Evolutionary conservation across 352 stramenopile species (phyloP).

Genomic region (Globisporangium cystogenes): DNA sequence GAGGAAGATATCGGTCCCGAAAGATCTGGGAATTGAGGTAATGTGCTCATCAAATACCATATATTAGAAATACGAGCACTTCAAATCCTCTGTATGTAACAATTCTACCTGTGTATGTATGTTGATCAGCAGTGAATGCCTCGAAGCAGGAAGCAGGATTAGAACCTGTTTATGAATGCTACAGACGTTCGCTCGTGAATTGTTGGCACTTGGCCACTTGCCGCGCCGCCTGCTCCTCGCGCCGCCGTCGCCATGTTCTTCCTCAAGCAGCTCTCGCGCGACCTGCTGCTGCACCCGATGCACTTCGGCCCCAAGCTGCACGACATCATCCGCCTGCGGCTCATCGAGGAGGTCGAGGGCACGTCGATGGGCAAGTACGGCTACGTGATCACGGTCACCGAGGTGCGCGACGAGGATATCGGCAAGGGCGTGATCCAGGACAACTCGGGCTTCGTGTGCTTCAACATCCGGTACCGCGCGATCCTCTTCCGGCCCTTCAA

Average conservation of each 20-base stretch:
- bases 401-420: constrained; percentile 96
- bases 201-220: no score
- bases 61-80: no score
- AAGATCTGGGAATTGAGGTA: no score
- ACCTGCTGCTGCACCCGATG: constrained; percentile 94
- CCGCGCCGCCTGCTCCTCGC: neutral
- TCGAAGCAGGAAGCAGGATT: no score
- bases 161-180: no score
- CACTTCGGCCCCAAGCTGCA: constrained; percentile 95
- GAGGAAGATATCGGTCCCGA: no score
- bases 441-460: constrained; percentile 95
- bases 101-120: no score
- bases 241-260: constrained; percentile 59
- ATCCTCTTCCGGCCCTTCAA: constrained; percentile 97
- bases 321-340: constrained; percentile 93
- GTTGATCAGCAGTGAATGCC: no score
- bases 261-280: constrained; percentile 84
- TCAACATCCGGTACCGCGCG: constrained; percentile 95
- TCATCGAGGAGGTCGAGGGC: constrained; percentile 96
- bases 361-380: constrained; percentile 95
- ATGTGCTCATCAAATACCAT: no score
- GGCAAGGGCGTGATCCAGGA: constrained; percentile 97
- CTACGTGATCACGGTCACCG: constrained; percentile 97
- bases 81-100: no score
- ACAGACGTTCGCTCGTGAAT: no score